phyloP scores from a whole-genome alignment of 805 yeast genomes.

The Cyberlindnera maritima region DNA sequence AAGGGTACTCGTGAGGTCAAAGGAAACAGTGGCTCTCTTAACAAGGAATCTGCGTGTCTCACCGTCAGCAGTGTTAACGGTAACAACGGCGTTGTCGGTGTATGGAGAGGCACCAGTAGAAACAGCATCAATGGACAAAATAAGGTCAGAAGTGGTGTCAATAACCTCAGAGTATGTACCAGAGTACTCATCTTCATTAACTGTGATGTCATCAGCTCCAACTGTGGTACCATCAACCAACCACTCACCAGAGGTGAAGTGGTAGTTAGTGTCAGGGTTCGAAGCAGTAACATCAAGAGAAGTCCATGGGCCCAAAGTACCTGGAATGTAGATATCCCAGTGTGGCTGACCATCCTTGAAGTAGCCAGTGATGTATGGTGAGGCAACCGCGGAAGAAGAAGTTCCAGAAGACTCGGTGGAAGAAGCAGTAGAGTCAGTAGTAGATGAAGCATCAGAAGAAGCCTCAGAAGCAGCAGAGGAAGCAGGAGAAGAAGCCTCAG shows the following conservation, averaged over 20 bases:
- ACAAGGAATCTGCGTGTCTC: constrained; percentile 3
- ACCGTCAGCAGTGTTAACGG: constrained; percentile 2
- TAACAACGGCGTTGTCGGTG: constrained; percentile 1
- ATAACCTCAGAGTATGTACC: background rate
- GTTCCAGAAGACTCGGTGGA: background rate
- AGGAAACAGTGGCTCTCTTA: constrained; percentile 7
- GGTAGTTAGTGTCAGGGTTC: constrained; percentile 15
- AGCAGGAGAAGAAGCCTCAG: constrained; percentile 1
- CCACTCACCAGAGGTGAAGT: constrained; percentile 11
- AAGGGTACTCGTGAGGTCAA: constrained; percentile 2
- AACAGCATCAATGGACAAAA: background rate
- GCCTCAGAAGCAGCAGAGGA: background rate
- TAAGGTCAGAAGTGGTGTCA: constrained; percentile 1
- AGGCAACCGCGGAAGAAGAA: constrained; percentile 7
- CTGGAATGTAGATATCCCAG: constrained; percentile 21
- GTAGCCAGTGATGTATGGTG: constrained; percentile 22
- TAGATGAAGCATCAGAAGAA: background rate
- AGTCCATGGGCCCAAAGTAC: constrained; percentile 20
- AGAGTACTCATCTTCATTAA: background rate
- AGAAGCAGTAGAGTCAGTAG: background rate
- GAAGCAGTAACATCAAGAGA: constrained; percentile 12
- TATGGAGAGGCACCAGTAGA: constrained; percentile 8
- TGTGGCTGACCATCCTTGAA: constrained; percentile 22
- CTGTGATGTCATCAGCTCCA: constrained; percentile 7
- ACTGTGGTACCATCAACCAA: constrained; percentile 6